These are phyloP conservation scores for Ustulina deusta DNA, from an alignment of 2,329 filamentous ascomycete species.

Conservation along the genomic window DNA sequence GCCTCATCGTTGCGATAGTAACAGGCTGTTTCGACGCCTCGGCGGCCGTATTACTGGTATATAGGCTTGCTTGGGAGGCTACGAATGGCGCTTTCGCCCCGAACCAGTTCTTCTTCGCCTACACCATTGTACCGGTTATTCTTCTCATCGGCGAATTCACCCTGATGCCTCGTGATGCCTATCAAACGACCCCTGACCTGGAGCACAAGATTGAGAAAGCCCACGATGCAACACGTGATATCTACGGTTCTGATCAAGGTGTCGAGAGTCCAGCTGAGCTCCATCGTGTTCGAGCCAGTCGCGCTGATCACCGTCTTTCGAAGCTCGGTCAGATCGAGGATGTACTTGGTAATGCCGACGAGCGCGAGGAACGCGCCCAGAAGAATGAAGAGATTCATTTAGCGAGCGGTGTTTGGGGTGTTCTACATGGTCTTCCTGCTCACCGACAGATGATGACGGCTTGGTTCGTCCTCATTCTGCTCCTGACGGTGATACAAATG, in stretches of 20 bases:
- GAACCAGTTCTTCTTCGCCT: constrained; percentile 57
- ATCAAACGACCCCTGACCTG: constrained; percentile 55
- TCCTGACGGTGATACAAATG: constrained; percentile 72
- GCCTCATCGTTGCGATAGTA: constrained; percentile 69
- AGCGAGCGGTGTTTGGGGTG: constrained; percentile 76
- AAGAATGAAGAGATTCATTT: constrained; percentile 69
- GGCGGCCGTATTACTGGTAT: constrained; percentile 70
- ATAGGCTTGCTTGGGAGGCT: constrained; percentile 67
- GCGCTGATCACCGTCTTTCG: constrained; percentile 64
- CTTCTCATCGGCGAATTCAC: constrained; percentile 54
- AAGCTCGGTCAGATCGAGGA: constrained; percentile 72
- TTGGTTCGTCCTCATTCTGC: constrained; percentile 78
- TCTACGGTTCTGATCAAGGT: constrained; percentile 67
- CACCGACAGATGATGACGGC: constrained; percentile 73
- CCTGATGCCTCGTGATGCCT: constrained; percentile 56
- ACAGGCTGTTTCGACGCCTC: constrained; percentile 75
- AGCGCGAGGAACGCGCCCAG: constrained; percentile 66
- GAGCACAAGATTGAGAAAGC: constrained; percentile 56
- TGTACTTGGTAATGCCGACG: constrained; percentile 68
- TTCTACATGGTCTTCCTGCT: constrained; percentile 74
- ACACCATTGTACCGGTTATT: constrained; percentile 53
- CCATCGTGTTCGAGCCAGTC: constrained; percentile 56
- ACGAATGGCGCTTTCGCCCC: constrained; percentile 52
- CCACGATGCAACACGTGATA: constrained; percentile 54
- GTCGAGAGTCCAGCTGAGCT: constrained; percentile 59